phyloP scores from a whole-genome alignment of 2,329 filamentous ascomycete species.

The Seiridium cupressi region DNA sequence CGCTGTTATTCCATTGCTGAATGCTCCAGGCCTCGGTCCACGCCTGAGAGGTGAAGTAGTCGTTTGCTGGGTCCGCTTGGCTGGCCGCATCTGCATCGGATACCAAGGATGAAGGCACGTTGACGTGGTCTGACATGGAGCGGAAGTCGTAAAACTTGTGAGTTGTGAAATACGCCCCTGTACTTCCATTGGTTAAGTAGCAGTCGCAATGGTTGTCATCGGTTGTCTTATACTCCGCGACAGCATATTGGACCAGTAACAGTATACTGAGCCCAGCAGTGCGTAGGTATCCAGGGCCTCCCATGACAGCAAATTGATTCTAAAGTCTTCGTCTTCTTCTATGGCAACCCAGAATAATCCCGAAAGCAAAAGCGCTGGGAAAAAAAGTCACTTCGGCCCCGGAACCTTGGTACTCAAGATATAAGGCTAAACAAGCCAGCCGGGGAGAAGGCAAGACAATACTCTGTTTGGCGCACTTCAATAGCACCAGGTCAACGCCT shows the following conservation, averaged over 20 bases:
- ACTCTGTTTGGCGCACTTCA: background rate
- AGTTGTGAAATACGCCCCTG: constrained; percentile 37
- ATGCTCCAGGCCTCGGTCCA: constrained; percentile 30
- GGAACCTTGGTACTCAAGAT: background rate
- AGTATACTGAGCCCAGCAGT: constrained; percentile 13
- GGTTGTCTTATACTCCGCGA: constrained; percentile 19
- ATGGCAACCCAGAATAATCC: too few species aligned
- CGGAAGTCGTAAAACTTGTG: constrained; percentile 53
- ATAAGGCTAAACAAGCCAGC: background rate
- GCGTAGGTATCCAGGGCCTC: background rate
- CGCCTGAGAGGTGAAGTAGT: constrained; percentile 28
- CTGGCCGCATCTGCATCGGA: constrained; percentile 19
- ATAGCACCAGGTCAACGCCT: background rate
- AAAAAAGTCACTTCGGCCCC: background rate
- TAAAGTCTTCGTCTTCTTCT: background rate
- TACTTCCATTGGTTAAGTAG: constrained; percentile 42
- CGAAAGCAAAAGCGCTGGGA: too few species aligned
- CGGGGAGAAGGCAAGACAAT: background rate
- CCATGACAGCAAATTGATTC: background rate
- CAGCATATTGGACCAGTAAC: constrained; percentile 2
- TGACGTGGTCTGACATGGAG: constrained; percentile 33
- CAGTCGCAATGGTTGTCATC: constrained; percentile 36
- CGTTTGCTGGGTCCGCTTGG: constrained; percentile 23
- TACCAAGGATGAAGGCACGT: constrained; percentile 23
- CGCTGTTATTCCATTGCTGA: constrained; percentile 29